A percentile compares a stretch with the other conserved stretches of the same genome.
These are phyloP conservation scores for Heterobasidion irregulare DNA, from an alignment of 1,284 basidiomycete genomes.

Conservation along the genomic window DNA sequence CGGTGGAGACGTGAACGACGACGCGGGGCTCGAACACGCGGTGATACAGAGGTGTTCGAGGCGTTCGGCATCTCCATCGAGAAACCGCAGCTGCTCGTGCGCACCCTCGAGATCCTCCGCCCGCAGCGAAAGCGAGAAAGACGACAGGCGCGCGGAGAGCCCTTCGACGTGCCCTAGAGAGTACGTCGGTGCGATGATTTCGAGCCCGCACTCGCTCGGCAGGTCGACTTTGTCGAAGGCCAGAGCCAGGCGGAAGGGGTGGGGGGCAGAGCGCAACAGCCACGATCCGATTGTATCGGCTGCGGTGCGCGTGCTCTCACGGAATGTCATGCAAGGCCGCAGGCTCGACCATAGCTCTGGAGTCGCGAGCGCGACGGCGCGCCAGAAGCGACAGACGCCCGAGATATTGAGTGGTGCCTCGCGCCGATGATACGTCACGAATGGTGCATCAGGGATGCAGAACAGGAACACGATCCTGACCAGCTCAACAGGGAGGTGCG, in stretches of 20 bases:
- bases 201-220: neutral
- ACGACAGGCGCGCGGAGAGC: neutral
- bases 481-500: neutral
- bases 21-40: neutral
- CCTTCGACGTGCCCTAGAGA: neutral
- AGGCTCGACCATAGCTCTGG: neutral
- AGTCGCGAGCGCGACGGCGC: neutral
- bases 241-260: neutral
- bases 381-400: neutral
- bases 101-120: neutral
- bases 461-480: neutral
- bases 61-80: neutral
- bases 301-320: neutral
- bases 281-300: neutral
- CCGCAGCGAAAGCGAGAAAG: neutral
- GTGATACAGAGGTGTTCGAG: neutral
- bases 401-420: neutral
- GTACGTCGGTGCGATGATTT: neutral
- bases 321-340: neutral
- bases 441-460: neutral
- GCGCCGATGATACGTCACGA: neutral
- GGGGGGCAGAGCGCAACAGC: neutral
- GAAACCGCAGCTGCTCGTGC: neutral
- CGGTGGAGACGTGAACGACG: neutral
- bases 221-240: neutral